phyloP scores from a whole-genome alignment of 2,329 filamentous ascomycete species.

The Incumbomyces lentus region DNA sequence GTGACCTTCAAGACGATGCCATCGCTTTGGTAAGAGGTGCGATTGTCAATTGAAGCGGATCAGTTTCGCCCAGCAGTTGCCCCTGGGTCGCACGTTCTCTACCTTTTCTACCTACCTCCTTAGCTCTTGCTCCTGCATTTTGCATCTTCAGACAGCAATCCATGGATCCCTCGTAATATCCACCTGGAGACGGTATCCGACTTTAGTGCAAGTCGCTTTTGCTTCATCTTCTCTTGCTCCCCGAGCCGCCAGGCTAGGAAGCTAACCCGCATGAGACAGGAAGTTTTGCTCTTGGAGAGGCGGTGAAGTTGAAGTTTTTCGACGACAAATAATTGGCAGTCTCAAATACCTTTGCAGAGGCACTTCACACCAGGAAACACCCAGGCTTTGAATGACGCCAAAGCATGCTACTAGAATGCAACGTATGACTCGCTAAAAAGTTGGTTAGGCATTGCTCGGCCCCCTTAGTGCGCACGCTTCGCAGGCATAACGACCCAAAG shows the following conservation, averaged over 20 bases:
- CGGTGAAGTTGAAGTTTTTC: neutral
- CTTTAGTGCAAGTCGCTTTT: neutral
- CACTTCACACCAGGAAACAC: neutral
- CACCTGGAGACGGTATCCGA: neutral
- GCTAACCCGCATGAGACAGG: neutral
- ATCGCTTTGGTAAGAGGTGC: neutral
- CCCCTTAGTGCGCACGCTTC: neutral
- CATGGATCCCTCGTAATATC: neutral
- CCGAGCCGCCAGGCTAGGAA: conserved; percentile 3
- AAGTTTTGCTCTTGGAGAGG: neutral
- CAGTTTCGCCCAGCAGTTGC: neutral
- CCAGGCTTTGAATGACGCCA: neutral
- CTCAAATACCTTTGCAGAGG: neutral
- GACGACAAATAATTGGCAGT: neutral
- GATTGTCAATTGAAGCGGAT: neutral
- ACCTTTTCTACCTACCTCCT: neutral
- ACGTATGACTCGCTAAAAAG: neutral
- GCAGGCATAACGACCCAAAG: neutral
- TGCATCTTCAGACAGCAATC: neutral
- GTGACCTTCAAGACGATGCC: neutral
- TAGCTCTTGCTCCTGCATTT: conserved; percentile 1
- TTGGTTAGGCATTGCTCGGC: neutral
- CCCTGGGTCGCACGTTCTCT: neutral
- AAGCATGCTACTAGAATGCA: neutral
- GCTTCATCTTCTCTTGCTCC: neutral